These are phyloP conservation scores for Plasmodium gonderi DNA, from an alignment of 169 alveolate species.

Conservation along the genomic window DNA sequence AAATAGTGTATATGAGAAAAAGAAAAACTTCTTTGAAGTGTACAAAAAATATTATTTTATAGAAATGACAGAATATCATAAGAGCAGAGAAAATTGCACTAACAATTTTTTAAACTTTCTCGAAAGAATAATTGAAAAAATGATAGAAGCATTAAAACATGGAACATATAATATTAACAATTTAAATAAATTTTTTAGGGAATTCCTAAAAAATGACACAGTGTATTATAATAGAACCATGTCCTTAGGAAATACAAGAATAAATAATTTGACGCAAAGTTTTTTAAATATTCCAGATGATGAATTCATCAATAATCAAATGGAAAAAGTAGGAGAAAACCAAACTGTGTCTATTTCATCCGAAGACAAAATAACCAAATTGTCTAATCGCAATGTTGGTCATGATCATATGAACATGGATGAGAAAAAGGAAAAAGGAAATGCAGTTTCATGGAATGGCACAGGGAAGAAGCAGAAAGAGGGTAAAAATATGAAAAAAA, in stretches of 20 bases:
- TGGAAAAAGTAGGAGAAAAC: too few species aligned
- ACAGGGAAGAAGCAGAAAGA: too few species aligned
- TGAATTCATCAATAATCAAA: not conserved
- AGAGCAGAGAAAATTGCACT: slow-evolving; percentile 65
- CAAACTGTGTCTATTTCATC: too few species aligned
- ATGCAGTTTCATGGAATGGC: too few species aligned
- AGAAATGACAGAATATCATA: slow-evolving; percentile 75
- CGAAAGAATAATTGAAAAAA: slow-evolving; percentile 47
- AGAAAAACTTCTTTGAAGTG: slow-evolving; percentile 45
- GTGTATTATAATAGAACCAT: slow-evolving; percentile 12
- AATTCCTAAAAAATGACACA: slow-evolving; percentile 53
- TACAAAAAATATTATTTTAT: slow-evolving; percentile 73
- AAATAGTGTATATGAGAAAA: slow-evolving; percentile 11
- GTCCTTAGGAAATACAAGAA: not conserved
- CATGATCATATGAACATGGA: too few species aligned
- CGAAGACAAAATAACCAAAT: too few species aligned
- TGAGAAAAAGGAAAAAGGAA: too few species aligned
- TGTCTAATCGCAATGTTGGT: too few species aligned
- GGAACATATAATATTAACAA: slow-evolving; percentile 37
- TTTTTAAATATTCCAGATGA: slow-evolving; percentile 32
- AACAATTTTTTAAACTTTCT: slow-evolving; percentile 57
- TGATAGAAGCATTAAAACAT: slow-evolving; percentile 44
- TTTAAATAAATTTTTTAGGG: slow-evolving; percentile 62
- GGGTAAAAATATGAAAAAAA: not conserved
- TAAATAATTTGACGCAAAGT: slow-evolving; percentile 36